Conservation (phyloP, 345 rosid species). For the Brassica napus region DNA sequence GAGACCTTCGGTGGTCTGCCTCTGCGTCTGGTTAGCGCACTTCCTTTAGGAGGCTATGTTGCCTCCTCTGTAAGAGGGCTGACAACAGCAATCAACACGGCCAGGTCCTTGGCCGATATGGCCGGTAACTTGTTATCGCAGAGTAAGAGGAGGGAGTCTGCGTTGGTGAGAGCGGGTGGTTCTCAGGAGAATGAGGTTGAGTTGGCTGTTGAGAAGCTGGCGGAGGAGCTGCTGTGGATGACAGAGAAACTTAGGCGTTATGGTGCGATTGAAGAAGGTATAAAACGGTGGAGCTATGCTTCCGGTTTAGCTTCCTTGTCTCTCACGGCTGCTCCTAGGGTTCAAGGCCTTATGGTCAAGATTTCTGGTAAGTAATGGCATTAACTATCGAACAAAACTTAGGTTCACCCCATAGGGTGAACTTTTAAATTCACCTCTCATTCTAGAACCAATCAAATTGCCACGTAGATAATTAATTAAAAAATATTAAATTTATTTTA, state of each 20-base stretch:
- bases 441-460: too few species aligned
- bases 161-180: constrained; percentile 6
- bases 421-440: too few species aligned
- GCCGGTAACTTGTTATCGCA: constrained; percentile 28
- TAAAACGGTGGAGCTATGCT: constrained; percentile 71
- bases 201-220: constrained; percentile 66
- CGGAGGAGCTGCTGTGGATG: constrained; percentile 68
- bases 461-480: too few species aligned
- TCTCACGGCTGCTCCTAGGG: constrained; percentile 60
- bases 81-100: constrained; percentile 39
- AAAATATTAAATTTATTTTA: too few species aligned
- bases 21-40: constrained; percentile 44
- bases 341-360: constrained; percentile 64
- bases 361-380: constrained; percentile 51
- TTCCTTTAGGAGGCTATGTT: constrained; percentile 58
- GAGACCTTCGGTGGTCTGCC: constrained; percentile 43
- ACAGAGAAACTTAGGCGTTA: constrained; percentile 56
- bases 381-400: too few species aligned
- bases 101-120: constrained; percentile 43
- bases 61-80: constrained; percentile 57
- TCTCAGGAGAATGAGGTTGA: constrained; percentile 41
- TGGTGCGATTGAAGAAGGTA: constrained; percentile 59
- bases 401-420: too few species aligned
- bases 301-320: constrained; percentile 63
- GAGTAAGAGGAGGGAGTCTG: constrained; percentile 27